Percentiles rank a stretch among this genome's conserved stretches.
Evolutionary conservation across 2,329 filamentous ascomycete genomes (phyloP).

Genomic region (Atkinsonella hypoxylon): DNA sequence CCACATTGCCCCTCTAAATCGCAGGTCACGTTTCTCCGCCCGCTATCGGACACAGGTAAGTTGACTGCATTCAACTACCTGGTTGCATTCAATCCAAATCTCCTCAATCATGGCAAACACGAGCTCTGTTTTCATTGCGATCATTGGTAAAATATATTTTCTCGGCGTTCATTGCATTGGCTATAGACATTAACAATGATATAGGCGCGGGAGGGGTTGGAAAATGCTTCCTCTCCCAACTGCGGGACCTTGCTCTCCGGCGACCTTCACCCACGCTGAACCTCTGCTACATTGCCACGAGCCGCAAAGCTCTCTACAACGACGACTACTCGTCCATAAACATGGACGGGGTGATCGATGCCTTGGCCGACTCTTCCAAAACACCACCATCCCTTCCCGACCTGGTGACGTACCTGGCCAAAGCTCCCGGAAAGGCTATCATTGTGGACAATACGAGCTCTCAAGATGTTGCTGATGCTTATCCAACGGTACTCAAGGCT

Average conservation of each 20-base stretch:
- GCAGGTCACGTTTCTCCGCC: constrained; percentile 12
- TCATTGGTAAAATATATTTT: constrained; percentile 30
- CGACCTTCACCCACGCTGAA: constrained; percentile 58
- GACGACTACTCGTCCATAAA: constrained; percentile 57
- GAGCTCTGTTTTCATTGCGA: constrained; percentile 39
- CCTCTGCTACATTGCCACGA: constrained; percentile 77
- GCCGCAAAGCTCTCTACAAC: constrained; percentile 69
- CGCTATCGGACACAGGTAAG: constrained; percentile 24
- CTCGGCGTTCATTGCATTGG: background rate
- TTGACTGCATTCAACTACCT: constrained; percentile 12
- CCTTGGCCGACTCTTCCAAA: constrained; percentile 51
- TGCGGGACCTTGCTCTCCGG: constrained; percentile 54
- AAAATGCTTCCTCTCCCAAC: constrained; percentile 77
- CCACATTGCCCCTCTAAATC: constrained; percentile 8
- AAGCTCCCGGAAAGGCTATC: constrained; percentile 65
- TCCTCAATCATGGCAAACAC: constrained; percentile 27
- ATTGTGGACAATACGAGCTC: constrained; percentile 95
- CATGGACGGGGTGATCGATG: constrained; percentile 47
- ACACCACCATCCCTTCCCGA: constrained; percentile 56
- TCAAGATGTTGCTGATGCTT: constrained; percentile 69
- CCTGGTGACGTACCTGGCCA: constrained; percentile 65
- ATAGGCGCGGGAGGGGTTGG: constrained; percentile 86
- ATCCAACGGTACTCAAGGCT: constrained; percentile 67
- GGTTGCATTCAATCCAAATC: constrained; percentile 5
- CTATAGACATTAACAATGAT: constrained; percentile 8